Base-by-base conservation (phyloP, 371 early-diverging fungal species). In the Lichtheimia hyalospora region DNA sequence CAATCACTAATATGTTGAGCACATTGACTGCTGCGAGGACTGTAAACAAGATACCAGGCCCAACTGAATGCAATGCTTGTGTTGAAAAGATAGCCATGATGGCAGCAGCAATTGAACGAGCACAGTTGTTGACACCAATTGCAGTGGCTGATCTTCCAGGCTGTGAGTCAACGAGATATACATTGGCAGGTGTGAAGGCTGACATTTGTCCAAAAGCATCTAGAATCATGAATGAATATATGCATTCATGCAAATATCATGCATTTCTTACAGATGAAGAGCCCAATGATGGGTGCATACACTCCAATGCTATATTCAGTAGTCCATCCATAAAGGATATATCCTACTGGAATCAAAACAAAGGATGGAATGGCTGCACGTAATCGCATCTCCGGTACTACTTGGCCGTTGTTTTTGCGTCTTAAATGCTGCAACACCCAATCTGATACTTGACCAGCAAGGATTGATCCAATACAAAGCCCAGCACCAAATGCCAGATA, bases 401-500 rank as follows among this genome's bases (percentile, higher is more conserved):
- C 40, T 51, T 55, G 58, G 10, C 49, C 59, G 1, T 49, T 58
- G 16, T 20, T 52, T 52, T 40, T 53, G 27, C 51, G 61, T 25
- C 56, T 49, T 3, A 67, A 66, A 8, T 62, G 67, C 5, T 64
- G 69, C 42, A 84, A 62, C 20, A 79, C 66, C 24, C 48, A 78
- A 51, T 84, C 82, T 3, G 82, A 71, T 51, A 76, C 71, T 18
- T 66, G 67, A 0, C 84, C 84, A 14, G 81, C 76, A 10, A 71
- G 15, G 8, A 84, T 51, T 2, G 81, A 82, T 2, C 84, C 82
- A 25, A 73, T 8, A 39, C 77, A 66, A 12, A 79, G 67, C 16
- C 84, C 84, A 5, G 70, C 52, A 5, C 84, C 84, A 44, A 69
- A 70, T 0, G 68, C 74, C 44, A 82, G 68, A 58, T 82, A 82